These are phyloP conservation scores for Exobasidium rhododendri DNA, from an alignment of 1,284 basidiomycete genomes.

Conservation along the genomic window DNA sequence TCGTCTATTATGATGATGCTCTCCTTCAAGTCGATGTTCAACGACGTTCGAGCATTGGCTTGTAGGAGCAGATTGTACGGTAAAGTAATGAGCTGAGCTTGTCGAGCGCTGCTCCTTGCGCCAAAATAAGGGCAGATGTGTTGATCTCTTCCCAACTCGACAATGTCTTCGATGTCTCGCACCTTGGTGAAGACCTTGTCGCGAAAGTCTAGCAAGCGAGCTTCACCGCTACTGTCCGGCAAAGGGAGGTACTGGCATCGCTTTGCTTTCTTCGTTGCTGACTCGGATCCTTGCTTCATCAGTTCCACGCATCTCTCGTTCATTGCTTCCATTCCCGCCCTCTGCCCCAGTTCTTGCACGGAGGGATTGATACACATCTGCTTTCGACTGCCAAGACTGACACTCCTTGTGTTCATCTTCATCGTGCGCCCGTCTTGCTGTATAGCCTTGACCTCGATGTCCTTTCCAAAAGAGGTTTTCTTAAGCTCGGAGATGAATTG, in stretches of 20 bases:
- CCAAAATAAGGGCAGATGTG: slow-evolving; percentile 91
- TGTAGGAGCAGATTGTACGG: slow-evolving; percentile 92
- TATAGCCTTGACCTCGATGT: slow-evolving; percentile 19
- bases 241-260: slow-evolving; percentile 78
- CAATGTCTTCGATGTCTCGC: slow-evolving; percentile 91
- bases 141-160: slow-evolving; percentile 65
- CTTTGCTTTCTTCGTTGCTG: slow-evolving; percentile 60
- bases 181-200: slow-evolving; percentile 82
- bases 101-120: slow-evolving; percentile 76
- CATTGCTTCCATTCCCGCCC: slow-evolving; percentile 65
- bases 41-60: slow-evolving; percentile 75
- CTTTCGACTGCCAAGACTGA: slow-evolving; percentile 74
- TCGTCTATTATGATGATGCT: slow-evolving; percentile 86
- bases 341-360: slow-evolving; percentile 60
- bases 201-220: slow-evolving; percentile 74
- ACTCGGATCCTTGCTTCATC: slow-evolving; percentile 59
- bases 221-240: slow-evolving; percentile 43
- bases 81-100: slow-evolving; percentile 85
- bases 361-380: slow-evolving; percentile 90
- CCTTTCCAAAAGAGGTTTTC: slow-evolving; percentile 63
- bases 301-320: slow-evolving; percentile 90
- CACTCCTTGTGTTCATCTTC: slow-evolving; percentile 18
- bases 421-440: slow-evolving; percentile 1
- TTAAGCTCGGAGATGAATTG: slow-evolving; percentile 83
- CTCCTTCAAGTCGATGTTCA: slow-evolving; percentile 72